Evolutionary conservation across 257 asterid genomes (phyloP).

Genomic region (Marsdenia floribunda): DNA sequence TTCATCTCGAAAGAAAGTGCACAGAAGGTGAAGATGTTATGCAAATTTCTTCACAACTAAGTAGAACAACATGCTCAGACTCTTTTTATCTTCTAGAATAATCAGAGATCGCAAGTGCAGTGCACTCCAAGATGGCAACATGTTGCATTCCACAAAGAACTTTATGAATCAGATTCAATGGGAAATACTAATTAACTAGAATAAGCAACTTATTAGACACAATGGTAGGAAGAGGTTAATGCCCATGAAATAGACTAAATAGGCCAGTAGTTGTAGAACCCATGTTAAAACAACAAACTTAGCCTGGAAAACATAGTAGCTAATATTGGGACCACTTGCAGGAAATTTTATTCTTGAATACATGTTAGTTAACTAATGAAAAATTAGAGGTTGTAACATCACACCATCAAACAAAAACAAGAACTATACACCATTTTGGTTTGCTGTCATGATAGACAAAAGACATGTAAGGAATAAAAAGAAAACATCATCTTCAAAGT

Average conservation of each 20-base stretch:
- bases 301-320: not conserved
- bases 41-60: not conserved
- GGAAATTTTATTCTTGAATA: not conserved
- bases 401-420: not conserved
- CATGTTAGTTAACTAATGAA: not conserved
- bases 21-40: not conserved
- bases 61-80: not conserved
- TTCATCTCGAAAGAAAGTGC: not conserved
- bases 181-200: not conserved
- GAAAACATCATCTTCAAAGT: not conserved
- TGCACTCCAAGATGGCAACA: not conserved
- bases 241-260: not conserved
- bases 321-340: not conserved
- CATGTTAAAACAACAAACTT: not conserved
- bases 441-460: not conserved
- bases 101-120: not conserved
- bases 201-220: not conserved
- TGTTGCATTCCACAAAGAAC: not conserved
- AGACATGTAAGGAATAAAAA: not conserved
- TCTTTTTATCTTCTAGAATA: not conserved
- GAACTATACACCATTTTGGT: not conserved
- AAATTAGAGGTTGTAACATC: not conserved
- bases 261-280: not conserved
- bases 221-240: not conserved
- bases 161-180: not conserved